These are phyloP conservation scores for Corymbia maculata DNA, from an alignment of 345 rosid genomes.

Conservation along the genomic window DNA sequence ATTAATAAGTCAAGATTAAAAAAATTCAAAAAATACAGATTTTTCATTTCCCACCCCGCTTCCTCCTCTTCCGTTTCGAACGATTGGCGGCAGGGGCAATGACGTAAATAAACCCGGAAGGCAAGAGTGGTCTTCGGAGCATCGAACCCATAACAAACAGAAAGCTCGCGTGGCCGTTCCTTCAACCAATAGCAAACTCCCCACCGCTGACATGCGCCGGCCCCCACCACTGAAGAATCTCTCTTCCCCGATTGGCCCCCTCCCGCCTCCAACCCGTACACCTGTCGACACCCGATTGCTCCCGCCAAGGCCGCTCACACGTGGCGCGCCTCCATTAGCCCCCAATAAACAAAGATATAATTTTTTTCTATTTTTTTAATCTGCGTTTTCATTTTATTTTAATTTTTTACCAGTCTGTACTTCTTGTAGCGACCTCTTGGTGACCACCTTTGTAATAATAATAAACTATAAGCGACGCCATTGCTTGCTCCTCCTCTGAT, in stretches of 20 bases:
- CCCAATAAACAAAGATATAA: background rate
- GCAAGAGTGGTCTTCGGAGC: background rate
- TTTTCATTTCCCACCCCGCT: background rate
- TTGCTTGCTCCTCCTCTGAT: slow-evolving; percentile 7
- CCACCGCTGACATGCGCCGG: background rate
- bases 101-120: background rate
- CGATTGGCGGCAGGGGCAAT: slow-evolving; percentile 5
- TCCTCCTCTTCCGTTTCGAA: background rate
- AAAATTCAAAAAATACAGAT: background rate
- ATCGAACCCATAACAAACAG: background rate
- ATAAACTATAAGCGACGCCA: background rate
- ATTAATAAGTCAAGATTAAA: background rate
- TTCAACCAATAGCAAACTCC: slow-evolving; percentile 2
- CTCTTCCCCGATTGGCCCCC: background rate
- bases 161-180: background rate
- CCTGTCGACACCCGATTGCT: slow-evolving; percentile 18
- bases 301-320: background rate
- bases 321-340: slow-evolving; percentile 9
- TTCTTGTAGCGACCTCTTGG: background rate
- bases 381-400: background rate
- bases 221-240: background rate
- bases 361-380: background rate
- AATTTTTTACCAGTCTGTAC: background rate
- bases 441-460: slow-evolving; percentile 6
- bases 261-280: background rate